Evolutionary conservation across 805 yeast genomes (phyloP), one percentile per base, ranked within the genome.

Genomic region (Sugiyamaella americana): DNA sequence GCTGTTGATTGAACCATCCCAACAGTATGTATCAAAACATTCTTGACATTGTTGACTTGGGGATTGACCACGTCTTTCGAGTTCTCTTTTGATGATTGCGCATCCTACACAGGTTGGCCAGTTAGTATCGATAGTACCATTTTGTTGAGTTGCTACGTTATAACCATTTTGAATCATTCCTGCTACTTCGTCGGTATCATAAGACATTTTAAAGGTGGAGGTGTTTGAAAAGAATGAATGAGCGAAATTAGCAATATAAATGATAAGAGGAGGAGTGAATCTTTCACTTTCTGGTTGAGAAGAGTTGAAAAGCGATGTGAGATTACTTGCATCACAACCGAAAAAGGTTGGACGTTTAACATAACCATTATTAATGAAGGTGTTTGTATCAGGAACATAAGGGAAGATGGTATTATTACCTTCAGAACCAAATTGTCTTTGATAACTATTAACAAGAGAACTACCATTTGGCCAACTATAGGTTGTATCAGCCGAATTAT

Each of bases 91-190:
- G 49, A 86, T 72, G 40, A 87, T 75, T 6, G 94, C 95, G 71
- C 95, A 87, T 2, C 84, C 85, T 41, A 87, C 73, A 69, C 95
- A 87, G 4, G 79, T 74, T 37, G 76, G 68, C 81, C 85, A 87
- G 36, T 83, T 79, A 3, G 67, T 60, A 54, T 84, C 94, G 20
- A 80, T 59, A 11, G 94, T 82, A 20, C 76, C 65, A 61, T 85
- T 86, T 48, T 72, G 70, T 58, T 83, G 75, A 1, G 89, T 71
- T 10, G 82, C 75, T 11, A 76, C 73, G 56, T 84, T 86, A 60
- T 78, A 84, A 6, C 95, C 95, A 61, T 87, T 87, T 55, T 71
- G 64, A 47, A 87, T 75, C 71, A 87, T 74, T 0, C 73, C 69
- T 37, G 69, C 63, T 54, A 79, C 76, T 56, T 82, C 85, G 0